These are phyloP conservation scores for Candida odintsovae DNA, from an alignment of 805 yeast genomes.

Conservation along the genomic window DNA sequence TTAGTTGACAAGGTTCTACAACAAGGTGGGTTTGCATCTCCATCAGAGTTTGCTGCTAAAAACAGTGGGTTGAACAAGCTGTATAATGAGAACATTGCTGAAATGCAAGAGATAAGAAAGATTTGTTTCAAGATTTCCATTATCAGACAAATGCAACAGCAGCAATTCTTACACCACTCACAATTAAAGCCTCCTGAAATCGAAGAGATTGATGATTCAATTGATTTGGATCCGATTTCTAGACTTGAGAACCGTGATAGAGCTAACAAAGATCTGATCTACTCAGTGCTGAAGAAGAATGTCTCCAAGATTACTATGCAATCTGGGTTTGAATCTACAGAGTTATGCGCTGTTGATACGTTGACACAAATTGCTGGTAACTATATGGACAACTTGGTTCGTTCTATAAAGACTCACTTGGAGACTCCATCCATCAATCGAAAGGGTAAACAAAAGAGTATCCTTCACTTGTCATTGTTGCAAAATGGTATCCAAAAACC, in stretches of 20 bases:
- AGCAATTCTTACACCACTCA: slow-evolving; percentile 65
- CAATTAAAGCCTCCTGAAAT: slow-evolving; percentile 68
- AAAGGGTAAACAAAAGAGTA: slow-evolving; percentile 33
- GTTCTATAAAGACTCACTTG: slow-evolving; percentile 60
- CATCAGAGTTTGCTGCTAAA: slow-evolving; percentile 36
- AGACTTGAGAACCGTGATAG: slow-evolving; percentile 65
- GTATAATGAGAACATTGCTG: slow-evolving; percentile 58
- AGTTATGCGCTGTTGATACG: slow-evolving; percentile 69
- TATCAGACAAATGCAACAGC: slow-evolving; percentile 87
- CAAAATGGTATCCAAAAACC: slow-evolving; percentile 85
- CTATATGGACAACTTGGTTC: slow-evolving; percentile 68
- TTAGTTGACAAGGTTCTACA: slow-evolving; percentile 34
- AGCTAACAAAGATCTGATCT: slow-evolving; percentile 54
- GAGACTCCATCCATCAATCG: slow-evolving; percentile 48
- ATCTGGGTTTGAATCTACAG: slow-evolving; percentile 84
- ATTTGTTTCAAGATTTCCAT: slow-evolving; percentile 83
- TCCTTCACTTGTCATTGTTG: slow-evolving; percentile 56
- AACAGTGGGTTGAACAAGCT: slow-evolving; percentile 56
- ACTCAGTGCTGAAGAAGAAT: slow-evolving; percentile 58
- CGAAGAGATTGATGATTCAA: slow-evolving; percentile 48
- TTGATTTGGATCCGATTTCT: slow-evolving; percentile 81
- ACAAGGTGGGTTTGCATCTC: slow-evolving; percentile 27
- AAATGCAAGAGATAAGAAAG: slow-evolving; percentile 84
- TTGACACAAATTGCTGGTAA: slow-evolving; percentile 80
- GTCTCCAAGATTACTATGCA: slow-evolving; percentile 83